These are phyloP conservation scores for Fusarium coicis DNA, from an alignment of 2,329 filamentous ascomycete species.

Conservation along the genomic window DNA sequence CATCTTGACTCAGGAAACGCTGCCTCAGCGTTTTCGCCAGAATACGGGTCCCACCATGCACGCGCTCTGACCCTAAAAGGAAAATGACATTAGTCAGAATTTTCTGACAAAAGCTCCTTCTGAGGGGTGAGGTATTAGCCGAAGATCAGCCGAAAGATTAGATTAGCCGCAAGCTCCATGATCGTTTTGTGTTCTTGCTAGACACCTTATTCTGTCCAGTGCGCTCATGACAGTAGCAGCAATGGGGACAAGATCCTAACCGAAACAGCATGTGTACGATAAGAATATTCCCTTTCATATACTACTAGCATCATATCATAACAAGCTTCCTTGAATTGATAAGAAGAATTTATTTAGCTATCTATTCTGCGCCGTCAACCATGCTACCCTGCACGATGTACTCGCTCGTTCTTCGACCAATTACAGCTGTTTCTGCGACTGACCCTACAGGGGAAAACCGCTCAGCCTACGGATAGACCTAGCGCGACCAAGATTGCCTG, in stretches of 20 bases:
- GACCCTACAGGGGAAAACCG: not conserved
- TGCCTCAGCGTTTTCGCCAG: not conserved
- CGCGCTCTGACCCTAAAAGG: not conserved
- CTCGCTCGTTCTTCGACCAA: not conserved
- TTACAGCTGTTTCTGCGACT: not conserved
- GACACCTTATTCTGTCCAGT: too few relatives aligned
- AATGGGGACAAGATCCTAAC: not conserved
- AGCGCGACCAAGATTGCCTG: not conserved
- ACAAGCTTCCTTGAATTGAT: fast-evolving
- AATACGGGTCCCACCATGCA: not conserved
- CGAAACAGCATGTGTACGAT: fast-evolving
- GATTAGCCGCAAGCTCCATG: not conserved
- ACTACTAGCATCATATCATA: too few relatives aligned
- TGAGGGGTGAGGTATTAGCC: fast-evolving
- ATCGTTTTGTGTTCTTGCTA: fast-evolving
- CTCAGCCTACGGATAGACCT: not conserved
- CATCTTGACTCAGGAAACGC: not conserved
- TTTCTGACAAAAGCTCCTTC: too few relatives aligned
- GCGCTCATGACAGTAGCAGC: too few relatives aligned
- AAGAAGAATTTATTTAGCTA: not conserved
- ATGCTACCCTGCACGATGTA: not conserved
- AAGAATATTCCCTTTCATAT: fast-evolving
- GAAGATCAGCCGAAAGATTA: not conserved
- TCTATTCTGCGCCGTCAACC: not conserved
- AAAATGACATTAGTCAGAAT: not conserved